Conservation (phyloP, 1,284 basidiomycete species). For the Xanthoconium separans region DNA sequence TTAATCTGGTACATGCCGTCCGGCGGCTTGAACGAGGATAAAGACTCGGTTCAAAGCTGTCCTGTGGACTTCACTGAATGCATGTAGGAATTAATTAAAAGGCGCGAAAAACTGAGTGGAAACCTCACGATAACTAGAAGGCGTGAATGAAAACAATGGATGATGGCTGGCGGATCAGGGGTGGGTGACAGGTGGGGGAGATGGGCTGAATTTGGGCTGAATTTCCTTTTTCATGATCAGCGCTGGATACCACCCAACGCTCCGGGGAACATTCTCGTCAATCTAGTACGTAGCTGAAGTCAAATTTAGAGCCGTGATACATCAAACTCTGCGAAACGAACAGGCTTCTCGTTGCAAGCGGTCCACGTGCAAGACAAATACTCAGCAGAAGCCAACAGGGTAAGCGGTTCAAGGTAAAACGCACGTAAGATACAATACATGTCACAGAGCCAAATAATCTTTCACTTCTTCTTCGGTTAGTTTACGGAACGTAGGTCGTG, state of each 20-base stretch:
- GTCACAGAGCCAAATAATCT: conserved; percentile 85
- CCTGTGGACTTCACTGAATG: conserved; percentile 15
- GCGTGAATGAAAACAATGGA: conserved; percentile 26
- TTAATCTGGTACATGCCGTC: conserved; percentile 16
- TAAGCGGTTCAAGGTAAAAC: conserved; percentile 25
- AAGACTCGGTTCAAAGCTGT: conserved; percentile 7
- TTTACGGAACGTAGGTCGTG: conserved; percentile 89
- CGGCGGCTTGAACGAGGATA: conserved; percentile 13
- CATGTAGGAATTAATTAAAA: conserved; percentile 29
- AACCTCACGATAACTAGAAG: conserved; percentile 32
- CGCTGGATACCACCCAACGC: conserved; percentile 13
- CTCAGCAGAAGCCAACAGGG: conserved; percentile 17
- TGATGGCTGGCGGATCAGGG: conserved; percentile 30
- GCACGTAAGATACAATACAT: conserved; percentile 35
- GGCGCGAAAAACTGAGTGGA: conserved; percentile 22
- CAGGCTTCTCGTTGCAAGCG: conserved; percentile 5
- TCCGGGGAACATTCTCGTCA: conserved; percentile 8
- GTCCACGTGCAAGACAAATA: conserved; percentile 10
- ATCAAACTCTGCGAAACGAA: conserved; percentile 7
- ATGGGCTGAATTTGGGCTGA: neutral
- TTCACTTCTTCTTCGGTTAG: conserved; percentile 91
- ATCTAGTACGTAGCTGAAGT: neutral
- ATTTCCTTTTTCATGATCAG: conserved; percentile 34
- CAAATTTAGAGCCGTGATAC: conserved; percentile 6
- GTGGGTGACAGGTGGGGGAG: conserved; percentile 24